Evolutionary conservation across 2,329 filamentous ascomycete genomes (phyloP).

Genomic region (Ophiostoma perfectum): DNA sequence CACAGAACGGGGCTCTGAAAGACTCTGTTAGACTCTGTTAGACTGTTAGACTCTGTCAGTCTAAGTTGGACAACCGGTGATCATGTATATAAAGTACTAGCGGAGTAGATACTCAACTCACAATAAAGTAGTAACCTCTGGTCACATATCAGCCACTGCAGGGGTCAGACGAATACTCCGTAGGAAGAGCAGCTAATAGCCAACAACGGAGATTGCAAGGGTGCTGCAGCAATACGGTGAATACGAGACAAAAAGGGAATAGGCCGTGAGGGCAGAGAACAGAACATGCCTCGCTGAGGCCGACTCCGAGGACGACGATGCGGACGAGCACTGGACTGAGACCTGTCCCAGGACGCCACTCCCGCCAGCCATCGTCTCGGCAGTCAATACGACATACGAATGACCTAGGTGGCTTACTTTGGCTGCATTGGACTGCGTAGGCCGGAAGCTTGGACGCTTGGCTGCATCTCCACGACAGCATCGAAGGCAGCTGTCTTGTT

Average conservation of each 20-base stretch:
- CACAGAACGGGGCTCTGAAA: too few relatives aligned
- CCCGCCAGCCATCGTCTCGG: neutral
- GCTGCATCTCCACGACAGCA: neutral
- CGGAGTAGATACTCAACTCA: too few relatives aligned
- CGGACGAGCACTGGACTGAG: neutral
- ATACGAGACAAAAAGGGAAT: conserved; percentile 11
- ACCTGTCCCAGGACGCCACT: neutral
- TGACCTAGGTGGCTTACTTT: conserved; percentile 2
- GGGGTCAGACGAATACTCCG: neutral
- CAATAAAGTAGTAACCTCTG: neutral
- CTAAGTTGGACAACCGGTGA: too few relatives aligned
- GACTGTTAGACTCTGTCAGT: too few relatives aligned
- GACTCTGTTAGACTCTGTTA: too few relatives aligned
- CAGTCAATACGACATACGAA: neutral
- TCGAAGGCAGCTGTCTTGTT: too few relatives aligned
- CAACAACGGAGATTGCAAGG: neutral
- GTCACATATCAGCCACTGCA: neutral
- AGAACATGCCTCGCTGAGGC: neutral
- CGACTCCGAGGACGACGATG: neutral
- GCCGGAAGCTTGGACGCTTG: too few relatives aligned
- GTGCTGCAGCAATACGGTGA: conserved; percentile 10
- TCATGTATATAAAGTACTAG: too few relatives aligned
- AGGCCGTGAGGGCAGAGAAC: neutral
- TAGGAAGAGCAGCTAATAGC: neutral
- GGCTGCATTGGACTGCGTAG: neutral